Evolutionary conservation across 768 basidiomycete species (phyloP), one percentile per base, ranked within the genome.

Genomic region (Pisolithus sp.): DNA sequence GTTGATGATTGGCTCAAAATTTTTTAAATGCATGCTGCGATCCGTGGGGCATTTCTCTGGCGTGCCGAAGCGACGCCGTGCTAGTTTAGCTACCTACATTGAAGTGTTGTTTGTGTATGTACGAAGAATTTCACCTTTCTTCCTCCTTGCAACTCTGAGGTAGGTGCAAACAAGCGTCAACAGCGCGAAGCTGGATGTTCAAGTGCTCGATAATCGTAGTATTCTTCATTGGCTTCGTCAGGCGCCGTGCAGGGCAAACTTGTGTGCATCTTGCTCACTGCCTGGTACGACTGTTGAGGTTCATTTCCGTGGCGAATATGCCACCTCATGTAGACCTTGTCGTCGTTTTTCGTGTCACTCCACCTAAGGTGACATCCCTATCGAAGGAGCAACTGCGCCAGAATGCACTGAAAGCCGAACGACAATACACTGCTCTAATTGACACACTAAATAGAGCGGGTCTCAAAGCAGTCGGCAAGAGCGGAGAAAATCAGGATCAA

Each of bases 401-500:
- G 57, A 81, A 85, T 45, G 78, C 80, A 1, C 69, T 74, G 6
- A 83, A 81, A 57, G 82, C 87, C 3, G 78, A 84, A 59, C 73
- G 75, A 31, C 87, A 92, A 56, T 93, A 92, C 63, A 69, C 71
- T 13, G 72, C 75, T 7, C 76, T 94, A 38, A 71, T 89, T 18
- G 70, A 79, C 18, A 76, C 76, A 0, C 77, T 94, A 18, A 78
- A 71, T 15, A 70, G 74, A 15, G 81, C 81, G 2, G 85, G 85
- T 3, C 68, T 93, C 44, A 77, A 77, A 46, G 86, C 83, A 0
- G 85, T 87, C 1, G 88, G 87, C 9, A 74, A 88, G 53, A 74
- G 83, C 21, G 91, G 91, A n/a, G 85, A 86, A 60, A 76, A 77
- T 9, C 70, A 86, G 46, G 87, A 86, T 1, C 83, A 92, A 57